Evolutionary conservation across 371 early-diverging fungal genomes (phyloP), one percentile per base, ranked within the genome.

Genomic region (Rhizomucor pusillus): DNA sequence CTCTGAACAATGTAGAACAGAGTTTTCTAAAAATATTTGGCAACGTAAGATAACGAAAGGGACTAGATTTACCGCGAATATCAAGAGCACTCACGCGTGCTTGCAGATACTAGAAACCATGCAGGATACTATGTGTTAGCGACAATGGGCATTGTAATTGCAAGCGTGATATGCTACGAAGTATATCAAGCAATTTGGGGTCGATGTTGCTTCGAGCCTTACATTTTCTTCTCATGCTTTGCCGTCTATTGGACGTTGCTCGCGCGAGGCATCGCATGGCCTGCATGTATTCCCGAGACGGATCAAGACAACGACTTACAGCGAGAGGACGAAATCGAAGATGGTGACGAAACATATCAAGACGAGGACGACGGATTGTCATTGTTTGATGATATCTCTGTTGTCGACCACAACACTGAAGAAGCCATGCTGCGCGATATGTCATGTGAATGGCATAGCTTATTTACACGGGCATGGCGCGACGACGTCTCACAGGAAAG

Each of bases 381-480:
- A 29, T 29, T 14, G 47, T 18, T 29, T 14, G 19, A 19, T 19
- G 18, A 16, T 46, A 18, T 55, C 2, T 39, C 47, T 6, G 56
- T 43, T 13, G 23, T 50, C 18, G 52, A 37, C 24, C 25, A 24
- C 23, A 51, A 19, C 29, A 48, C 47, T 13, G 70, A 73, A 20
- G 54, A 66, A 54, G 67, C 59, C 12, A 67, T 73, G 58, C 34
- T 69, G 43, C 47, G 59, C 5, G 70, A 73, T 40, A 56, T 66
- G 18, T 66, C 67, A 65, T 57, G 59, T 11, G 66, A 69, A 52
- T 73, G 73, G 73, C 56, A 59, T 35, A 55, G 61, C 43, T 34
- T 74, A 14, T 25, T 74, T 10, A 68, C 69, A 12, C 59, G 71
- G 33, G 54, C 69, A 20, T 75, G 71, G 71, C 63, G 66, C 23